Percentiles rank a stretch among this genome's conserved stretches.
phyloP scores from a whole-genome alignment of 305 asterid species.

The Petunia hybrid region DNA sequence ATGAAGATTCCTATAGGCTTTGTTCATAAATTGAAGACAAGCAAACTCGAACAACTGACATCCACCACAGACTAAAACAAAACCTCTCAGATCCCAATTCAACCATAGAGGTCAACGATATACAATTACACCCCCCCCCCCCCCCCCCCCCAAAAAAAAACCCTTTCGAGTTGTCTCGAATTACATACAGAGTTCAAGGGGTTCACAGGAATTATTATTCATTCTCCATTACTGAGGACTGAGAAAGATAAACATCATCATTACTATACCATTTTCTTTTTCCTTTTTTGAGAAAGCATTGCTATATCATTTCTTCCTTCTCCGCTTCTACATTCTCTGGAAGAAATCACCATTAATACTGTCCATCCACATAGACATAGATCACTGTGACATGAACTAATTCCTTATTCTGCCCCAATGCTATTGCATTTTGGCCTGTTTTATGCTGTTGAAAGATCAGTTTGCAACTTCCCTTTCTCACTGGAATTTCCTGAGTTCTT shows the following conservation, averaged over 20 bases:
- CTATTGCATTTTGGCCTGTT: not conserved
- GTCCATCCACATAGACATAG: not conserved
- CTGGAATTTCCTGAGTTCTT: not conserved
- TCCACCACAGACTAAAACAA: not conserved
- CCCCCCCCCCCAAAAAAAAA: not conserved
- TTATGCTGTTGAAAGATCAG: not conserved
- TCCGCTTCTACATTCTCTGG: not conserved
- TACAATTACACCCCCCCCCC: not conserved
- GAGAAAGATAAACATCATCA: not conserved
- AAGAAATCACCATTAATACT: not conserved
- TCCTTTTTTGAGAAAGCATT: too few relatives aligned
- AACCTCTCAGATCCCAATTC: not conserved
- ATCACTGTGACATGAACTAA: not conserved
- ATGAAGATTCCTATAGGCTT: not conserved
- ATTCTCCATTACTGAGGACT: not conserved
- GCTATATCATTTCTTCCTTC: too few relatives aligned
- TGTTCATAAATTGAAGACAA: not conserved
- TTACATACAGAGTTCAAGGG: not conserved
- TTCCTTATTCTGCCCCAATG: not conserved
- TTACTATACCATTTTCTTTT: too few relatives aligned
- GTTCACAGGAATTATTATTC: not conserved
- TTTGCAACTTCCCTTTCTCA: not conserved
- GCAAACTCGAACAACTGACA: not conserved
- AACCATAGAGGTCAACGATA: not conserved
- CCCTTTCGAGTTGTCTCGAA: not conserved